Percentiles rank a stretch among this genome's conserved stretches.
These are phyloP conservation scores for Neurospora sp. DNA, from an alignment of 495 filamentous ascomycete genomes.

Conservation along the genomic window DNA sequence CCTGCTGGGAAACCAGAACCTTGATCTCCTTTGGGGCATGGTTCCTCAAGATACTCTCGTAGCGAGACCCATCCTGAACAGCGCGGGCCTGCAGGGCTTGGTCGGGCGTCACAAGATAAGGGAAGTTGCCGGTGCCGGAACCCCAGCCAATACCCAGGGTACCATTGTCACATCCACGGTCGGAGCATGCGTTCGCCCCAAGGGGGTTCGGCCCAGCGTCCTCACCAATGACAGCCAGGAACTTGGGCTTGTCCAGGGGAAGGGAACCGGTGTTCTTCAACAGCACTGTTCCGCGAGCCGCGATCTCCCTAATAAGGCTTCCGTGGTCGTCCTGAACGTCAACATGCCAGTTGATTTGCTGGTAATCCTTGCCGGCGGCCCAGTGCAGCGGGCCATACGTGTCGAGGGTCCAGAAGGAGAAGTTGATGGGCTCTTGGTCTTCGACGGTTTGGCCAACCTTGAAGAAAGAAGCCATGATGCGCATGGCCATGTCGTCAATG, in stretches of 20 bases:
- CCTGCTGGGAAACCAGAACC: slow-evolving; percentile 53
- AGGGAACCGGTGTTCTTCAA: slow-evolving; percentile 77
- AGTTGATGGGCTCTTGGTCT: slow-evolving; percentile 59
- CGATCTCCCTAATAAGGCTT: slow-evolving; percentile 60
- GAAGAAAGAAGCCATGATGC: slow-evolving; percentile 91
- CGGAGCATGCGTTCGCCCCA: slow-evolving; percentile 78
- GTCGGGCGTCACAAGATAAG: slow-evolving; percentile 82
- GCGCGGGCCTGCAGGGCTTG: slow-evolving; percentile 74
- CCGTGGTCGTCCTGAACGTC: slow-evolving; percentile 74
- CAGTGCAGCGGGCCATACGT: slow-evolving; percentile 63
- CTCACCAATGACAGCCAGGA: slow-evolving; percentile 73
- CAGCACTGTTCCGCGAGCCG: slow-evolving; percentile 69
- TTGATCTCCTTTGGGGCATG: slow-evolving; percentile 48
- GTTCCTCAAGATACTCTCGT: slow-evolving; percentile 71
- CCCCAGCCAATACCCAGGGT: slow-evolving; percentile 95
- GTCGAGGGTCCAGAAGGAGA: slow-evolving; percentile 74
- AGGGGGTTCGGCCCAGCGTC: slow-evolving; percentile 66
- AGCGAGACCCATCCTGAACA: slow-evolving; percentile 45
- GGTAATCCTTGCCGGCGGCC: slow-evolving; percentile 47
- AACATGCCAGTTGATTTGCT: slow-evolving; percentile 72
- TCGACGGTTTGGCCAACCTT: slow-evolving; percentile 65
- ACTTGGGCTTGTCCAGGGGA: slow-evolving; percentile 65
- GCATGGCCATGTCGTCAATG: slow-evolving; percentile 82
- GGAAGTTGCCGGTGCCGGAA: slow-evolving; percentile 80
- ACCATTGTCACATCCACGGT: slow-evolving; percentile 77